Conservation (phyloP, 306 rosid genomes). For the Boehmeria nivea region DNA sequence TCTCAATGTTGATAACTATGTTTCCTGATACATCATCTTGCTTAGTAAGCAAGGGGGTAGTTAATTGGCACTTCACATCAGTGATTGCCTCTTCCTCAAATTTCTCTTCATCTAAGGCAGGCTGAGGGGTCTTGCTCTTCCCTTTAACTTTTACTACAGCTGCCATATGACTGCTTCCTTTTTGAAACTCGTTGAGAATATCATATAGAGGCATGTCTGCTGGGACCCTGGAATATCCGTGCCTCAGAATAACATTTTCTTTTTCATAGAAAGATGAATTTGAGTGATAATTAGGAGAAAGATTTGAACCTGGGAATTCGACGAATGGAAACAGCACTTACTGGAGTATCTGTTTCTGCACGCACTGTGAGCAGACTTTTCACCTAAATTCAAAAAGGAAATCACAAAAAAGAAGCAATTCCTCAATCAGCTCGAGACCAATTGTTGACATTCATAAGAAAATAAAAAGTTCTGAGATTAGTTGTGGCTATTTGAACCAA, state of each 20-base stretch:
- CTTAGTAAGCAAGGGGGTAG: conserved; percentile 53
- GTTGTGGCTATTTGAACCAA: conserved; percentile 2
- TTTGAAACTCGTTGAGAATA: conserved; percentile 91
- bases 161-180: conserved; percentile 95
- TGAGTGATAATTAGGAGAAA: not conserved
- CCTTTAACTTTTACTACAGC: conserved; percentile 74
- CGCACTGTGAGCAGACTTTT: conserved; percentile 52
- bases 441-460: too few relatives aligned
- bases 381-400: conserved; percentile 26
- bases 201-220: conserved; percentile 89
- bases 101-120: conserved; percentile 40
- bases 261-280: not conserved
- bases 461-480: not conserved
- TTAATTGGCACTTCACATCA: conserved; percentile 32
- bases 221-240: conserved; percentile 57
- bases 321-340: conserved; percentile 44
- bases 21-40: conserved; percentile 27
- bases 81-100: conserved; percentile 23
- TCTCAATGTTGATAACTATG: conserved; percentile 51
- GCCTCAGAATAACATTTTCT: not conserved
- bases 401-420: not conserved
- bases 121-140: conserved; percentile 33
- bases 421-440: too few relatives aligned
- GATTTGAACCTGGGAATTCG: conserved; percentile 38
- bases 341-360: conserved; percentile 53